Base-by-base conservation (phyloP, 2,329 filamentous ascomycete species). In the Periconia sp. region DNA sequence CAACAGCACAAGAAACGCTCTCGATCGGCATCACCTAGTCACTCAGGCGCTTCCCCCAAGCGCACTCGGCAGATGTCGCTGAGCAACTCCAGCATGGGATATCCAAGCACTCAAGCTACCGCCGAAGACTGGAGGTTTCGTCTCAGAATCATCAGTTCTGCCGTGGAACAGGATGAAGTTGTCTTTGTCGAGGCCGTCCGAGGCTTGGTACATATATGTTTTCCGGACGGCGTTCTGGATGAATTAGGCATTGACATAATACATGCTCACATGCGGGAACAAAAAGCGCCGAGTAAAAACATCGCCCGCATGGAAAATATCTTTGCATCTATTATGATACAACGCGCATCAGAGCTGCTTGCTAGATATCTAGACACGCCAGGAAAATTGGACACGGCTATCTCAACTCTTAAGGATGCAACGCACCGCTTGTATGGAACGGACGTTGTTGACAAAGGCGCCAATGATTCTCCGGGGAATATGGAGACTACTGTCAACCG, bases 181-280 rank as follows among this genome's bases (percentile, higher is more conserved):
- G 17, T 66, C 4, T 56, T 63, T 31, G 43, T 48, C 19, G 53
- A 57, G 4, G 59, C 61, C 1, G 53, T 65, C 1, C 51, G 57
- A 41, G 62, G 58, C 1, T 42, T 66, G 0, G 46, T 62, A 2
- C 44, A 56, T 4, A 56, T 63, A 3, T 65, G 63, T 33, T 65
- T 66, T 13, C 61, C 63, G 1, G 35, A 57, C 2, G 39, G 43
- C 8, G 30, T 63, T 3, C 36, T 65, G 1, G 48, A 63, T 1
- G 50, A 64, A 17, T 34, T 63, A 0, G 57, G 61, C 2, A 15
- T 56, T 4, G 43, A 55, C 4, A 25, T 62, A 0, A 24, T 65
- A 3, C 36, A 49, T 2, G 33, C 43, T 10, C 60, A 63, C 18
- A 64, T 66, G 61, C 43, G 34, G 3, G 43, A 60, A 9, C 34